Base-by-base conservation (phyloP, 1,284 basidiomycete genomes). In the Puccinia brachypodii region DNA sequence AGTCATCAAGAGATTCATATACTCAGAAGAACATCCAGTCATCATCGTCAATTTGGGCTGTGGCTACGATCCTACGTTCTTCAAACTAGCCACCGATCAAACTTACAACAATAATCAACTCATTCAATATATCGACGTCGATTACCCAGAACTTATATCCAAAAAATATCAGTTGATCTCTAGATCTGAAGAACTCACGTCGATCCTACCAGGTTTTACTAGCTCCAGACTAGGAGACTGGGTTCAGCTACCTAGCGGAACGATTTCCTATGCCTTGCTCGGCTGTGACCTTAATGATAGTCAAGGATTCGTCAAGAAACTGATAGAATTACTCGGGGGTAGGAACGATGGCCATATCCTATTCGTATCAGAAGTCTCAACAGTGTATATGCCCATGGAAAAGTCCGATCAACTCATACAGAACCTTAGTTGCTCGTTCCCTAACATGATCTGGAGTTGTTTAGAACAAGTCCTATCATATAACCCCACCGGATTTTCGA, bases 351-450 rank as follows among this genome's bases (percentile, higher is more conserved):
- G 13, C 19, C 71, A 25, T n/a, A 75, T 81, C 47, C 40, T 81
- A 38, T 81, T 81, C 31, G n/a, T 81, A 19, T 81, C 79, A 4
- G 79, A 81, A 47, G 79, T 81, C 14, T 74, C 79, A 42, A 81
- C 72, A 9, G 79, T 81, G 42, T 81, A 81, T 44, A 81, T 81
- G 79, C 79, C 79, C 0, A 8, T 33, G 44, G 47, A 36, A 11
- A 81, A 81, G 36, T 81, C 79, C 0, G 62, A 81, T 53, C 31
- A 74, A n/a, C 72, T 81, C 31, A 31, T 81, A 11, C 19, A 72
- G 19, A 62, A 42, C 50, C 31, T 81, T 9, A 68, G 60, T 66
- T 31, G 33, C 56, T 36, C 71, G 3, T 81, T 74, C 47, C 72
- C 79, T 7, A 66, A 64, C 36, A 22, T 60, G 3, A 73, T 81